Base-by-base conservation (phyloP, 495 filamentous ascomycete species). In the Sordaria brevicollis region DNA sequence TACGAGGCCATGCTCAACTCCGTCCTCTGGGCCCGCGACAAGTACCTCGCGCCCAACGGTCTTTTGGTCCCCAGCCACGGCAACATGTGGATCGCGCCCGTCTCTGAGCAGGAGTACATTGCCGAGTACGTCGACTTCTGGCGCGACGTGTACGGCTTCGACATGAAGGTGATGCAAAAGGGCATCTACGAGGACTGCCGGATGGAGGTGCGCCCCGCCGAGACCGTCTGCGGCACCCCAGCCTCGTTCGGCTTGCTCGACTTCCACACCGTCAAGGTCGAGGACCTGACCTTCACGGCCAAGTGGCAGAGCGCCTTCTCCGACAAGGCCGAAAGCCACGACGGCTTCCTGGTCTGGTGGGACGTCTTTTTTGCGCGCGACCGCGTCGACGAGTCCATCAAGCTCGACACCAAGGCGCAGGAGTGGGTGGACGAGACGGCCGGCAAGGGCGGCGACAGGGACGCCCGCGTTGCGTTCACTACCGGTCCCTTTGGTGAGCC, bases 1-100 rank as follows among this genome's bases (percentile, higher is more conserved):
- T 99, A 97, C 83, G 95, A 99, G 86, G 92, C 90, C 83, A 99
- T 99, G 95, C 83, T 99, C 70, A 94, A 97, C 71, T 96, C 92
- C 39, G 96, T 99, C 15, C 88, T 99, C 43, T 96, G 91, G 78
- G 95, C 95, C 21, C 88, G 95, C 74, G 94, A 99, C 85, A 87
- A 84, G 70, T 99, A 98, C 83, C 90, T 99, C 39, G 84, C 81
- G 65, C 88, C 90, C 17, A 5, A 88, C 72, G 95, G 95, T 35
- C 85, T 96, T 70, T 93, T 97, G 70, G 94, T 97, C 75, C 94
- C 94, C 21, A 92, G 93, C 78, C 93, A 94, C 83, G 90, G 91
- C 36, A 93, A 89, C 70, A 90, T 97, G 78, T 96, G 92, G 87
- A 82, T 97, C 76, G 93, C 93, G 19, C 94, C 90, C 35, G 91